These are phyloP conservation scores for Coemansia sp. DNA, from an alignment of 192 early-diverging fungal species.

Conservation along the genomic window DNA sequence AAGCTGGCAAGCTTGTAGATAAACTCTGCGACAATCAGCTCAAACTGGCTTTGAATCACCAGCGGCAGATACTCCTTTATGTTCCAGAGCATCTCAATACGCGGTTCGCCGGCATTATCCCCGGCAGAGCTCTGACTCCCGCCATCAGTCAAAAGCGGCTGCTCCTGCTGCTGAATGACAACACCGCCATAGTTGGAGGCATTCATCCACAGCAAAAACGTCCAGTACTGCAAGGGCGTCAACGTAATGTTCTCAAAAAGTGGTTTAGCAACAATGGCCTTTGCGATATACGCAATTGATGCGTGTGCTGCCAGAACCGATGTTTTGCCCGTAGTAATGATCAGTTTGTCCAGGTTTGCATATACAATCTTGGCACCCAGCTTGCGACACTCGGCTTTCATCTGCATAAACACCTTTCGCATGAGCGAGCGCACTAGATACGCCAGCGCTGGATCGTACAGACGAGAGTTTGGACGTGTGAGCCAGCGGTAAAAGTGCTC, in stretches of 20 bases:
- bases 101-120: constrained; percentile 21
- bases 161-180: constrained; percentile 17
- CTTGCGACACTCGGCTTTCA: constrained; percentile 74
- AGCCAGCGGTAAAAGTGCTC: constrained; percentile 90
- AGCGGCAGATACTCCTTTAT: constrained; percentile 84
- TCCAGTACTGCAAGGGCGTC: constrained; percentile 69
- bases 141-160: not conserved
- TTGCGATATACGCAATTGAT: constrained; percentile 68
- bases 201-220: constrained; percentile 90
- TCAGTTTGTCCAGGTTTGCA: constrained; percentile 76
- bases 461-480: constrained; percentile 61
- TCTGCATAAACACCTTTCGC: constrained; percentile 82
- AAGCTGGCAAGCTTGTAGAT: constrained; percentile 59
- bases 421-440: constrained; percentile 80
- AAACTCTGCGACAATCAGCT: constrained; percentile 66
- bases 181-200: constrained; percentile 73
- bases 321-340: constrained; percentile 76
- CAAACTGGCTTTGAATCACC: constrained; percentile 67
- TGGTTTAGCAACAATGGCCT: constrained; percentile 65
- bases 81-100: constrained; percentile 82
- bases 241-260: constrained; percentile 75
- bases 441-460: constrained; percentile 85
- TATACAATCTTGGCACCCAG: constrained; percentile 76
- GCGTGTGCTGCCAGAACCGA: constrained; percentile 68
- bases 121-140: not conserved